Percentiles rank a stretch among this genome's conserved stretches.
Evolutionary conservation across 176 grass and related monocot species (phyloP).

Genomic region (Carex parvula): DNA sequence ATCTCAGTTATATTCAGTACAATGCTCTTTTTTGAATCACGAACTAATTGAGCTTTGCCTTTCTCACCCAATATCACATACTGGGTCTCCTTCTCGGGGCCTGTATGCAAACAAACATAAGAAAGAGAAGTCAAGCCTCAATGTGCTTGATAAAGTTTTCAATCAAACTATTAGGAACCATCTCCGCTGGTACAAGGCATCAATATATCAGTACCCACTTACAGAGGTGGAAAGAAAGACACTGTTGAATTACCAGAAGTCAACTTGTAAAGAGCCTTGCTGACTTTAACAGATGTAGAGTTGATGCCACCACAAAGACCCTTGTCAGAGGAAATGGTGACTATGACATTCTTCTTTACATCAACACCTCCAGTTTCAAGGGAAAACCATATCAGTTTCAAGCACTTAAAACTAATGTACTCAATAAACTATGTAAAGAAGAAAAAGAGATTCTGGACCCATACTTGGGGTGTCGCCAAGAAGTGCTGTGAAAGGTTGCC

Average conservation of each 20-base stretch:
- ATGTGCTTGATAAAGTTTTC: background rate
- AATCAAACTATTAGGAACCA: background rate
- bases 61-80: constrained; percentile 93
- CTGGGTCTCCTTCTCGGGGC: constrained; percentile 81
- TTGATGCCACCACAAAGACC: constrained; percentile 97
- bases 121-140: constrained; percentile 8
- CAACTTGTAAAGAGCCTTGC: constrained; percentile 77
- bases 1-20: constrained; percentile 57
- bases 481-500: constrained; percentile 90
- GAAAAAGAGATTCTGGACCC: constrained; percentile 20
- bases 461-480: constrained; percentile 87
- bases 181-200: background rate
- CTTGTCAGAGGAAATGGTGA: constrained; percentile 84
- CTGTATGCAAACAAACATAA: constrained; percentile 31
- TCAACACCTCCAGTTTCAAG: constrained; percentile 52
- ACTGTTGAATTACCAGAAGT: constrained; percentile 54
- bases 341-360: constrained; percentile 94
- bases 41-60: constrained; percentile 80
- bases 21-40: constrained; percentile 68
- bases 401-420: background rate
- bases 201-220: background rate
- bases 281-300: constrained; percentile 89
- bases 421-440: background rate
- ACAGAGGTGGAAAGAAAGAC: background rate
- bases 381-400: constrained; percentile 16